Conservation (phyloP, 1,284 basidiomycete species). For the Trichosporon faecale region DNA sequence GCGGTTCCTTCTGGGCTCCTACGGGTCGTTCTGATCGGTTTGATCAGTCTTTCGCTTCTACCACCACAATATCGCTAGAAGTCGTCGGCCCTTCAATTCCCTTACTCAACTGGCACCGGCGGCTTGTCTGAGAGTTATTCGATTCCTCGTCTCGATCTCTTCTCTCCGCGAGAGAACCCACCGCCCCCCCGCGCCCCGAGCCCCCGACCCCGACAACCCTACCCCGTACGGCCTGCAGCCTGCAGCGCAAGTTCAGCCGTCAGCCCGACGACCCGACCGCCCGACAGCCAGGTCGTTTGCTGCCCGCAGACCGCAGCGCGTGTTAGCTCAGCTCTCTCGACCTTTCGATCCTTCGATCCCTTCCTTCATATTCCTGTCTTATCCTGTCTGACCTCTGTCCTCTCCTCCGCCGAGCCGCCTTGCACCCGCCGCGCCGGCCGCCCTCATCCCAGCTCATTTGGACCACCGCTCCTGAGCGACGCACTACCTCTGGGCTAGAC, state of each 20-base stretch:
- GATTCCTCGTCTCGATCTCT: not conserved
- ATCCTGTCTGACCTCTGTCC: not conserved
- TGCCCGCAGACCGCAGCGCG: not conserved
- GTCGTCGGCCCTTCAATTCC: not conserved
- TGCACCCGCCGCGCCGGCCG: not conserved
- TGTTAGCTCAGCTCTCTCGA: not conserved
- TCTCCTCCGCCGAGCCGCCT: not conserved
- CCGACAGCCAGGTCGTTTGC: not conserved
- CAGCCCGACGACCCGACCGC: not conserved
- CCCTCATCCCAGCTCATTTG: not conserved
- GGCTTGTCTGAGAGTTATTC: not conserved
- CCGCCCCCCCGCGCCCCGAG: not conserved
- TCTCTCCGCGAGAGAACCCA: not conserved
- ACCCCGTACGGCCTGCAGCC: not conserved
- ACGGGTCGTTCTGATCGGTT: not conserved
- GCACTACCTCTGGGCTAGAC: not conserved
- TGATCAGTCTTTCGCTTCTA: not conserved
- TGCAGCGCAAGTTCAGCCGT: not conserved
- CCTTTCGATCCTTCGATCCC: slow-evolving; percentile 2
- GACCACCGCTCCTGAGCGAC: not conserved
- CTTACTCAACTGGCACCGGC: not conserved
- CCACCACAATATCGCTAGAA: not conserved
- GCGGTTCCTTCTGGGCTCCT: not conserved
- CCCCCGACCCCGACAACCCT: not conserved
- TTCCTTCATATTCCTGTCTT: not conserved